A percentile compares a stretch with the other conserved stretches of the same genome.
Conservation (phyloP, 164 flowering plant species). For the Nymphaea thermarum region DNA sequence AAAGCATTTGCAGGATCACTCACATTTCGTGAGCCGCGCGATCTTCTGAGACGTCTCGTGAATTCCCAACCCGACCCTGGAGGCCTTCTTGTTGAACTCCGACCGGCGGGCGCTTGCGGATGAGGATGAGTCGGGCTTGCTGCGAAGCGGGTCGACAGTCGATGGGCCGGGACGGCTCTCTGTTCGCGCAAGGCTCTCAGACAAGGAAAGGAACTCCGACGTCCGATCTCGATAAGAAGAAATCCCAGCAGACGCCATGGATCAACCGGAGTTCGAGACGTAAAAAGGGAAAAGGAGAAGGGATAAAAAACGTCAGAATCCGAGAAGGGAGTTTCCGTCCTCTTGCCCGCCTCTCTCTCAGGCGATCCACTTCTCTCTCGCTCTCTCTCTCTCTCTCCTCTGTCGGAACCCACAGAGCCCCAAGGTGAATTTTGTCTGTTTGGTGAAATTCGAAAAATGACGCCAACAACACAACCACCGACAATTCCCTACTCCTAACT, state of each 20-base stretch:
- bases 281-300: too few species aligned
- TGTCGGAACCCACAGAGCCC: too few species aligned
- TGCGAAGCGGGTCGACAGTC: not conserved
- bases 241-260: not conserved
- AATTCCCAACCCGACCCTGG: constrained; percentile 58
- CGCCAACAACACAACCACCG: too few species aligned
- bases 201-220: constrained; percentile 59
- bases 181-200: constrained; percentile 47
- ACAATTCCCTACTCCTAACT: too few species aligned
- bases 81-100: constrained; percentile 65
- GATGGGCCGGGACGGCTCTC: constrained; percentile 16
- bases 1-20: not conserved
- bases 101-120: constrained; percentile 30
- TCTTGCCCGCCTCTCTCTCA: too few species aligned
- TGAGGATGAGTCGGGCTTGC: constrained; percentile 13
- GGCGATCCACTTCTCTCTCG: too few species aligned
- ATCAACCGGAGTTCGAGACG: too few species aligned
- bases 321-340: too few species aligned
- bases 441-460: too few species aligned
- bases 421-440: too few species aligned
- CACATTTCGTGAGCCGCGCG: constrained; percentile 54
- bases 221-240: constrained; percentile 68
- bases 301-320: too few species aligned
- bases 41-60: constrained; percentile 63
- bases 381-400: too few species aligned